Conservation (phyloP, 805 yeast species). For the Teunomyces pallodes region DNA sequence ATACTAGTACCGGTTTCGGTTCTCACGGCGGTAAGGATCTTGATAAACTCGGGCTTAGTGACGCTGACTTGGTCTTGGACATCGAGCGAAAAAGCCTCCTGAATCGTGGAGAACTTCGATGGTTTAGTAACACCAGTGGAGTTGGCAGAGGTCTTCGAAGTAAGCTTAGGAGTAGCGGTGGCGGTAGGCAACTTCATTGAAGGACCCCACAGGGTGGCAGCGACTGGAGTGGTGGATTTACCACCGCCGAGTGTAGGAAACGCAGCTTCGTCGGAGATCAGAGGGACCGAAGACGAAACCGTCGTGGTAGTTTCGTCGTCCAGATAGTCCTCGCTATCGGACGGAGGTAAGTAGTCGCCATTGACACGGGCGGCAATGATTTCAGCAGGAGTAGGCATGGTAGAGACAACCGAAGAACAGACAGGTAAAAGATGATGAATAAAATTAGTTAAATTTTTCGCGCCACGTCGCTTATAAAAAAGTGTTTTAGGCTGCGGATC, state of each 20-base stretch:
- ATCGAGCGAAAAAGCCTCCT: conserved; percentile 76
- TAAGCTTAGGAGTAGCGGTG: conserved; percentile 17
- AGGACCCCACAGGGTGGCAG: conserved; percentile 43
- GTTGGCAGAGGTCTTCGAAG: conserved; percentile 7
- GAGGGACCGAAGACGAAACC: conserved; percentile 17
- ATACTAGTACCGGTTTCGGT: conserved; percentile 60
- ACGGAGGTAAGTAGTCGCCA: conserved; percentile 15
- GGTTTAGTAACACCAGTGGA: conserved; percentile 20
- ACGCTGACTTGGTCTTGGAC: conserved; percentile 65
- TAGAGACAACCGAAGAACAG: conserved; percentile 9
- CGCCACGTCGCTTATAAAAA: not conserved
- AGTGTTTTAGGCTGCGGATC: not conserved
- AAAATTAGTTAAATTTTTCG: not conserved
- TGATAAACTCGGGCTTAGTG: conserved; percentile 62
- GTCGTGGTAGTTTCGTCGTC: conserved; percentile 6
- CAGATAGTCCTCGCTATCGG: conserved; percentile 16
- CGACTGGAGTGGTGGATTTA: conserved; percentile 22
- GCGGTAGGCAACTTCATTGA: conserved; percentile 21
- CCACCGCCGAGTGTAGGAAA: conserved; percentile 69
- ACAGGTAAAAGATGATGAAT: not conserved
- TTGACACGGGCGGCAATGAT: conserved; percentile 46
- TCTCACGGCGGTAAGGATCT: conserved; percentile 63
- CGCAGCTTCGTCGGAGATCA: conserved; percentile 52
- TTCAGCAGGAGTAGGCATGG: conserved; percentile 48
- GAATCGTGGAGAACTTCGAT: conserved; percentile 56